phyloP scores from a whole-genome alignment of 2,329 filamentous ascomycete species.

The Colletotrichum truncatum region DNA sequence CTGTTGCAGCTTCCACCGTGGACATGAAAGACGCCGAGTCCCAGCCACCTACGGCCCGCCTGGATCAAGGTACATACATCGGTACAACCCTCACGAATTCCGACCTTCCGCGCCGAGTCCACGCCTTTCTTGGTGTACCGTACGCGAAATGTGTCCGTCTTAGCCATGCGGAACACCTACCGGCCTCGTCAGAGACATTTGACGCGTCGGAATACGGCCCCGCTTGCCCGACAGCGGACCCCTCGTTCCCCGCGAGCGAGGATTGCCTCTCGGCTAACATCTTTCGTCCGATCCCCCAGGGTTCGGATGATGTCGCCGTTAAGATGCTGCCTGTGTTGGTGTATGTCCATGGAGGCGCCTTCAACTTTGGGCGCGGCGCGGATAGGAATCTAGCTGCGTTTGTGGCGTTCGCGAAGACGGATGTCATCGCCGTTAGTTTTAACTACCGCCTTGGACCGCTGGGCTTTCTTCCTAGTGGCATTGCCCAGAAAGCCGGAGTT shows the following conservation, averaged over 20 bases:
- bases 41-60: conserved; percentile 20
- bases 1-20: no score
- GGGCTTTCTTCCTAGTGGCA: conserved; percentile 72
- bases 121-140: conserved; percentile 59
- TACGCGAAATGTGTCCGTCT: conserved; percentile 59
- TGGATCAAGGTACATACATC: conserved; percentile 51
- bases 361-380: conserved; percentile 62
- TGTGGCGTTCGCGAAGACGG: conserved; percentile 61
- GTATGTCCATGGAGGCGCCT: conserved; percentile 71
- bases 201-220: conserved; percentile 47
- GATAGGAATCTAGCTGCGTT: conserved; percentile 70
- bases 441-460: conserved; percentile 73
- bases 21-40: background rate
- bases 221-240: conserved; percentile 45
- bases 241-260: conserved; percentile 49
- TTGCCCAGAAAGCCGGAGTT: conserved; percentile 61
- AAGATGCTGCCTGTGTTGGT: conserved; percentile 57
- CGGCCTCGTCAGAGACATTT: conserved; percentile 34
- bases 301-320: conserved; percentile 15
- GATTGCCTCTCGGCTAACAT: conserved; percentile 64
- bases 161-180: conserved; percentile 48
- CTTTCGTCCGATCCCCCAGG: conserved; percentile 47
- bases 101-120: conserved; percentile 49
- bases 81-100: conserved; percentile 44
- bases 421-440: conserved; percentile 67